Evolutionary conservation across 306 rosid species (phyloP), one percentile per base, ranked within the genome.

Genomic region (Malus asiatica): DNA sequence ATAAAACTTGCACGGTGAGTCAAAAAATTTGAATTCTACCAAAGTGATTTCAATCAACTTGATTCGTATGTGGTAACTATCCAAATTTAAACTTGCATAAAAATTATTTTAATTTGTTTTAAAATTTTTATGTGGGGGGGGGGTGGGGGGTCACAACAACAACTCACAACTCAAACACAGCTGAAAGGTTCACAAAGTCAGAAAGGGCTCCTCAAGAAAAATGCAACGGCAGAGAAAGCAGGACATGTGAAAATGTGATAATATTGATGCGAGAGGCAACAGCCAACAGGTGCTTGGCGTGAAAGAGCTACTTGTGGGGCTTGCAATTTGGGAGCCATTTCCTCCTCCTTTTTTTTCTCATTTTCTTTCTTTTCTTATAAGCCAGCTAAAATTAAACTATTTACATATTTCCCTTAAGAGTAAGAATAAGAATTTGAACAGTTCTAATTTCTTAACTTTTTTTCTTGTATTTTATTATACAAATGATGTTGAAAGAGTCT

Each of bases 211-310:
- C 72, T 64, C 67, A 74, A 35, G 44, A 58, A 14, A 14, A 48
- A 70, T 8, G 27, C 29, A 68, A 29, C 25, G 4, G 66, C 11
- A 74, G 10, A 14, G 51, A n/a, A 64, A 25, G 76, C 86, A 76
- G 38, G 79, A 76, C 85, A 78, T 76, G 79, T 84, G 88, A 79
- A 78, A 68, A 81, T 53, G 73, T 32, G 58, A 73, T 25, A 14
- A 58, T 16, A 63, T 62, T 40, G 33, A 68, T 40, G 44, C 12
- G 58, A 12, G 66, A 35, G 62, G 29, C 27, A 57, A 57, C 62
- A 58, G 62, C 29, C n/a, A 73, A 73, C 83, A 77, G 89, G 87
- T 80, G 84, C 83, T 79, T 88, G 89, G 94, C 92, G 89, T 87
- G 94, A 85, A 70, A 71, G 87, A 63, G 64, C 38, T 3, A 38